These are phyloP conservation scores for Euphorbia peplus DNA, from an alignment of 345 rosid species.

Conservation along the genomic window DNA sequence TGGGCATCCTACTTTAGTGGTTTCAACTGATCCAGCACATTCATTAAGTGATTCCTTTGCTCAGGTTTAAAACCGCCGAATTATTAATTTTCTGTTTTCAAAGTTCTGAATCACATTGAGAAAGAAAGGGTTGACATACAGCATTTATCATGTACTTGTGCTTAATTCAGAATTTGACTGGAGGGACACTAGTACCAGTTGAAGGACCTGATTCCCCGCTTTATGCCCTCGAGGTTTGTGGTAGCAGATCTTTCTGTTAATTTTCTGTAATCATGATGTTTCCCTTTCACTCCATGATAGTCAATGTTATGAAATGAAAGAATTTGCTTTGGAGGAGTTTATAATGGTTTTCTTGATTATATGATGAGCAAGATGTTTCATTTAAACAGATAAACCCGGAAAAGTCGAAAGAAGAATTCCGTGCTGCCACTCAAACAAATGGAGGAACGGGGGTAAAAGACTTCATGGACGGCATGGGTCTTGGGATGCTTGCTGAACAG, in stretches of 20 bases:
- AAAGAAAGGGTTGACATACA: background rate
- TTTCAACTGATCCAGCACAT: slow-evolving; percentile 98
- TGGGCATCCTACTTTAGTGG: slow-evolving; percentile 97
- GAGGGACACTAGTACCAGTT: slow-evolving; percentile 79
- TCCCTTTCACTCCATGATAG: slow-evolving; percentile 13
- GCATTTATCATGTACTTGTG: background rate
- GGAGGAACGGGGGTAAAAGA: slow-evolving; percentile 91
- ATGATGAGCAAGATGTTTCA: slow-evolving; percentile 30
- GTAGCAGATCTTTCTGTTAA: background rate
- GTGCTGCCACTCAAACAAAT: slow-evolving; percentile 52
- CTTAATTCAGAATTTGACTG: slow-evolving; percentile 71
- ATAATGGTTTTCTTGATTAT: slow-evolving; percentile 3
- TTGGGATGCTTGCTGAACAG: slow-evolving; percentile 90
- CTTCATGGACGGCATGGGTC: slow-evolving; percentile 98
- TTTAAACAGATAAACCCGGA: slow-evolving; percentile 82
- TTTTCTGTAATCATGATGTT: slow-evolving; percentile 6
- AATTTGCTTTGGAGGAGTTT: background rate
- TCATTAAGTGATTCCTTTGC: slow-evolving; percentile 96
- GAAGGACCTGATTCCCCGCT: slow-evolving; percentile 93
- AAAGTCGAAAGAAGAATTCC: slow-evolving; percentile 94
- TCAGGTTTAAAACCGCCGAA: slow-evolving; percentile 47
- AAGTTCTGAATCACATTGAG: slow-evolving; percentile 7
- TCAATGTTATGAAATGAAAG: slow-evolving; percentile 1
- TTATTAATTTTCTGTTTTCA: slow-evolving; percentile 8
- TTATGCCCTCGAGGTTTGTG: slow-evolving; percentile 85